phyloP scores from a whole-genome alignment of 768 basidiomycete species.

The Leccinum obscurum region DNA sequence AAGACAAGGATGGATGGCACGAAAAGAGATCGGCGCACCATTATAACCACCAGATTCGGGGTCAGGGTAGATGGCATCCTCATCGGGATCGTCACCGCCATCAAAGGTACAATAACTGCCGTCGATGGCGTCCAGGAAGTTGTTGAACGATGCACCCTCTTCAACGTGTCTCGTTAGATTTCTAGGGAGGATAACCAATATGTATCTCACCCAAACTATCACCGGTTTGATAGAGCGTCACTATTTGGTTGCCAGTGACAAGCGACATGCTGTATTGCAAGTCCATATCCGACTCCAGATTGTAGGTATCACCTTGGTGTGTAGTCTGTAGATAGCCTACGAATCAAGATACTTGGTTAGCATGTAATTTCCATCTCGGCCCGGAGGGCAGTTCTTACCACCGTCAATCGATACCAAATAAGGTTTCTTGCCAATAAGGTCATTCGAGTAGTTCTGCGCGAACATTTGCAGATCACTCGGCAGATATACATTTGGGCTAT shows the following conservation, averaged over 20 bases:
- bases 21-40: conserved; percentile 13
- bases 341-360: not conserved
- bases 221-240: conserved; percentile 37
- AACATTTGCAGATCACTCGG: conserved; percentile 36
- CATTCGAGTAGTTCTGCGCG: conserved; percentile 21
- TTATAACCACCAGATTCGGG: conserved; percentile 12
- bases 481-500: conserved; percentile 34
- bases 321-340: conserved; percentile 30
- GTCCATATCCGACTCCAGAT: conserved; percentile 35
- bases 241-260: conserved; percentile 28
- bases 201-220: conserved; percentile 24
- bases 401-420: conserved; percentile 37
- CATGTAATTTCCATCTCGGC: not conserved
- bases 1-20: not conserved
- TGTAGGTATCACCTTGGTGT: conserved; percentile 13
- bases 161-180: not conserved
- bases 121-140: conserved; percentile 41
- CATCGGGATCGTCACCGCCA: conserved; percentile 34
- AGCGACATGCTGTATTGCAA: conserved; percentile 34
- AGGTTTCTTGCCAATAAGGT: conserved; percentile 29
- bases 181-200: not conserved
- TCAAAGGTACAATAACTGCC: conserved; percentile 38
- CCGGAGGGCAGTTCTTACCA: conserved; percentile 19
- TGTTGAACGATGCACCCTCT: conserved; percentile 36
- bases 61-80: conserved; percentile 33